Evolutionary conservation across 2,329 filamentous ascomycete species (phyloP).

Genomic region (Pseudogymnoascus pannorum): DNA sequence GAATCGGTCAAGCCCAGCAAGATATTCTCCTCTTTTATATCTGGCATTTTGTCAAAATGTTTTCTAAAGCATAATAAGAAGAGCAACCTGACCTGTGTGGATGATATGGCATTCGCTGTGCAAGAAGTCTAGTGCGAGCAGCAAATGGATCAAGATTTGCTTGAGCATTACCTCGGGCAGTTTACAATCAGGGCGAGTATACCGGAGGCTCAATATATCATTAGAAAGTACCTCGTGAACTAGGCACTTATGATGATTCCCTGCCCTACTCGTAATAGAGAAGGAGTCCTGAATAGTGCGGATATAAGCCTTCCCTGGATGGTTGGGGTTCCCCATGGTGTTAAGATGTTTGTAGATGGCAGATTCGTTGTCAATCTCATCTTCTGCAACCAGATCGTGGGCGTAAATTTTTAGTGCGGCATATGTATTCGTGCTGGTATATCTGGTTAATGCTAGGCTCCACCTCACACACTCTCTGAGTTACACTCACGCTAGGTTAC

Average conservation of each 20-base stretch:
- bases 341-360: slow-evolving; percentile 22
- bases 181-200: slow-evolving; percentile 14
- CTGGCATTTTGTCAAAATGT: slow-evolving; percentile 16
- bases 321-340: slow-evolving; percentile 16
- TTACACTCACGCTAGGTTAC: slow-evolving; percentile 27
- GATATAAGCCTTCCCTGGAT: slow-evolving; percentile 17
- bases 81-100: slow-evolving; percentile 12
- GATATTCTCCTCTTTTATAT: slow-evolving; percentile 23
- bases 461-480: slow-evolving; percentile 12
- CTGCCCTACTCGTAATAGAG: slow-evolving; percentile 17
- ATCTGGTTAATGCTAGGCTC: slow-evolving; percentile 18
- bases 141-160: neutral
- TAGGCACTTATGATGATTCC: slow-evolving; percentile 20
- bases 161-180: neutral
- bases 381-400: slow-evolving; percentile 20
- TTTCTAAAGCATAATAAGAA: slow-evolving; percentile 14
- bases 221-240: slow-evolving; percentile 22
- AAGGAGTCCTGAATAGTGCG: slow-evolving; percentile 20
- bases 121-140: slow-evolving; percentile 11
- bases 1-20: slow-evolving; percentile 19
- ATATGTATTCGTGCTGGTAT: slow-evolving; percentile 21
- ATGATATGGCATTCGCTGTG: slow-evolving; percentile 12
- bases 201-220: slow-evolving; percentile 17
- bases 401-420: slow-evolving; percentile 21
- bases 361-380: slow-evolving; percentile 21